Evolutionary conservation across 2,329 filamentous ascomycete species (phyloP).

Genomic region (Fusarium temperatum): DNA sequence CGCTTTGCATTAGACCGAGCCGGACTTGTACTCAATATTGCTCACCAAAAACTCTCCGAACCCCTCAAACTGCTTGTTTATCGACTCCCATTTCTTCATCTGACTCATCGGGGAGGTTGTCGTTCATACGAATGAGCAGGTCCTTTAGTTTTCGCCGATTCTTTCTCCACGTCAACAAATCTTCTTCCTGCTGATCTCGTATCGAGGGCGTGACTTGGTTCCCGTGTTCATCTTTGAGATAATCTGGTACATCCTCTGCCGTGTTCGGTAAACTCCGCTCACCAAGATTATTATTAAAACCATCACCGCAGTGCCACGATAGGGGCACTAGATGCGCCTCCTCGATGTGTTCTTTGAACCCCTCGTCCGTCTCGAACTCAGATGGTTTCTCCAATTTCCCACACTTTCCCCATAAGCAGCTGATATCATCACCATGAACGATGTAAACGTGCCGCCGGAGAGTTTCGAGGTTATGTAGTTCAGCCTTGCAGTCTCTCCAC

Average conservation of each 20-base stretch:
- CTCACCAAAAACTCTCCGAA: not conserved
- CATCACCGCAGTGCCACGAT: slow-evolving; percentile 69
- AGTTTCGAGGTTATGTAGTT: slow-evolving; percentile 70
- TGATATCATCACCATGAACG: slow-evolving; percentile 55
- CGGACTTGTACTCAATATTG: not conserved
- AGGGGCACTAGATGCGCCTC: slow-evolving; percentile 61
- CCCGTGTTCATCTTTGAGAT: slow-evolving; percentile 62
- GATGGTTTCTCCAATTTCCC: slow-evolving; percentile 21
- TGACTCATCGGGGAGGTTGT: slow-evolving; percentile 57
- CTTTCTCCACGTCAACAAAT: slow-evolving; percentile 54
- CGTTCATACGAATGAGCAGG: slow-evolving; percentile 54
- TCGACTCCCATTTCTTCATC: slow-evolving; percentile 42
- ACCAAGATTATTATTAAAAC: slow-evolving; percentile 55
- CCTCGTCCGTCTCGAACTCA: slow-evolving; percentile 49
- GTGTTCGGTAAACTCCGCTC: slow-evolving; percentile 17
- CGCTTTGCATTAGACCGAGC: not conserved
- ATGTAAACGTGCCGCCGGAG: slow-evolving; percentile 62
- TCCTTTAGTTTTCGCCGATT: slow-evolving; percentile 56
- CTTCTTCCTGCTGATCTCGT: slow-evolving; percentile 60
- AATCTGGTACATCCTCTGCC: slow-evolving; percentile 53
- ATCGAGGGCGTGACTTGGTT: slow-evolving; percentile 68
- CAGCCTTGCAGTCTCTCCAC: slow-evolving; percentile 66
- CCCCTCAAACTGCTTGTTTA: not conserved
- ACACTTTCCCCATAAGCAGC: slow-evolving; percentile 49
- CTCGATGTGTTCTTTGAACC: slow-evolving; percentile 62